These are phyloP conservation scores for Pilaira anomala DNA, from an alignment of 192 early-diverging fungal genomes.

Conservation along the genomic window DNA sequence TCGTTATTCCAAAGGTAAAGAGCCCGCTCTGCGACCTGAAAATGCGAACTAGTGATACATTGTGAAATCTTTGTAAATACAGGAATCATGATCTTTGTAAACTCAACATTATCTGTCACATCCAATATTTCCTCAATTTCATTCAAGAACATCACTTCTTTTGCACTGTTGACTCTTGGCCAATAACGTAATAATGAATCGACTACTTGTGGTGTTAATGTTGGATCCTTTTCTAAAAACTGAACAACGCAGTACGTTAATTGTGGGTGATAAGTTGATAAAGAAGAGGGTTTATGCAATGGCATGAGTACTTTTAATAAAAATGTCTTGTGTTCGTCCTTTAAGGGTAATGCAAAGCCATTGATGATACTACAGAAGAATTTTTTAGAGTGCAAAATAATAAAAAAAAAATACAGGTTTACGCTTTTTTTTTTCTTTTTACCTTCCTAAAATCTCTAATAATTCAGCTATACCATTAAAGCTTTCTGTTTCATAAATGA, in stretches of 20 bases:
- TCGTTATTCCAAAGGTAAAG: constrained; percentile 99
- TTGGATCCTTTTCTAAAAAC: constrained; percentile 97
- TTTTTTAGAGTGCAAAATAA: too few species aligned
- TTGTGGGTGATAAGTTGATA: constrained; percentile 95
- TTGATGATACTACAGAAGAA: constrained; percentile 88
- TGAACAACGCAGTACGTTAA: constrained; percentile 98
- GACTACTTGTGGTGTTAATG: constrained; percentile 90
- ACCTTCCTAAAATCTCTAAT: constrained; percentile 97
- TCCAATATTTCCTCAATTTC: constrained; percentile 98
- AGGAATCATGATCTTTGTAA: constrained; percentile 84
- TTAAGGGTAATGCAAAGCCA: constrained; percentile 96
- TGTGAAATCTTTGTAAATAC: constrained; percentile 89
- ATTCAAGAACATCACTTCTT: constrained; percentile 99
- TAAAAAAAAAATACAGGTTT: constrained; percentile 15
- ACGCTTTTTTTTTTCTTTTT: constrained; percentile 11
- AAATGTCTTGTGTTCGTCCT: constrained; percentile 98
- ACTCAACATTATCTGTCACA: constrained; percentile 90
- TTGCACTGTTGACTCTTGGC: constrained; percentile 99
- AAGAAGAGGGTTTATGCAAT: constrained; percentile 92
- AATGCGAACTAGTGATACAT: constrained; percentile 96
- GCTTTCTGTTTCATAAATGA: constrained; percentile 93
- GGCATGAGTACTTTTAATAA: constrained; percentile 90
- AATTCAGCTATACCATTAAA: constrained; percentile 99
- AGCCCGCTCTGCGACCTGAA: constrained; percentile 97
- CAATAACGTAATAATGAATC: constrained; percentile 89